Conservation (phyloP, 768 basidiomycete genomes). For the Leccinum disarticulatum region DNA sequence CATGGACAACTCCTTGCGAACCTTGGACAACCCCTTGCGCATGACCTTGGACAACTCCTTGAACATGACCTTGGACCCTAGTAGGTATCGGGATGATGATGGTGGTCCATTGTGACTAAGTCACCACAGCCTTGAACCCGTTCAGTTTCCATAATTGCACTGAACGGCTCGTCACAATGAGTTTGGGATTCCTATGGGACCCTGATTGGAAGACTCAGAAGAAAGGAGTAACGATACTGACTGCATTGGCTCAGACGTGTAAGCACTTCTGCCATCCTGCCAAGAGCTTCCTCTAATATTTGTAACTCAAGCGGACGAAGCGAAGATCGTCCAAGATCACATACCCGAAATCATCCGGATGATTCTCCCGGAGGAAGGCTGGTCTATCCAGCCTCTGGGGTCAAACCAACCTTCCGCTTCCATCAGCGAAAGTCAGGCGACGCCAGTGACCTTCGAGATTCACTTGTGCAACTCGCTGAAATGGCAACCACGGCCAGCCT, state of each 20-base stretch:
- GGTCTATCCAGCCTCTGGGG: too few species aligned
- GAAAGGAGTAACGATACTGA: conserved; percentile 22
- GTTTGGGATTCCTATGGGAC: conserved; percentile 5
- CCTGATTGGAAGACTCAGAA: conserved; percentile 22
- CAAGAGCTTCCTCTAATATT: not conserved
- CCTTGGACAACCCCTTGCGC: too few species aligned
- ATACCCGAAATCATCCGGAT: not conserved
- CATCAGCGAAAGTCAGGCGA: too few species aligned
- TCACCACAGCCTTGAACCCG: not conserved
- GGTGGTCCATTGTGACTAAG: too few species aligned
- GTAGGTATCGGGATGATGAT: conserved; percentile 3
- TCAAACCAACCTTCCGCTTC: too few species aligned
- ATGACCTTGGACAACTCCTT: too few species aligned
- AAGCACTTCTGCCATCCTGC: not conserved
- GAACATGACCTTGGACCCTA: not conserved
- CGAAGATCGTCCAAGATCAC: not conserved
- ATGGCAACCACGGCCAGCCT: too few species aligned
- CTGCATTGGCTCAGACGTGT: conserved; percentile 22
- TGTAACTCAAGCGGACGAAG: not conserved
- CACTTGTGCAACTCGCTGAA: too few species aligned
- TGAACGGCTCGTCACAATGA: conserved; percentile 8
- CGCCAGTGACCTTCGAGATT: too few species aligned
- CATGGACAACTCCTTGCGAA: conserved; percentile 7
- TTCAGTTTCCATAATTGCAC: not conserved
- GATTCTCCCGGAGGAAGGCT: too few species aligned